Conservation (phyloP, 305 asterid genomes). For the Fraxinus velutina region DNA sequence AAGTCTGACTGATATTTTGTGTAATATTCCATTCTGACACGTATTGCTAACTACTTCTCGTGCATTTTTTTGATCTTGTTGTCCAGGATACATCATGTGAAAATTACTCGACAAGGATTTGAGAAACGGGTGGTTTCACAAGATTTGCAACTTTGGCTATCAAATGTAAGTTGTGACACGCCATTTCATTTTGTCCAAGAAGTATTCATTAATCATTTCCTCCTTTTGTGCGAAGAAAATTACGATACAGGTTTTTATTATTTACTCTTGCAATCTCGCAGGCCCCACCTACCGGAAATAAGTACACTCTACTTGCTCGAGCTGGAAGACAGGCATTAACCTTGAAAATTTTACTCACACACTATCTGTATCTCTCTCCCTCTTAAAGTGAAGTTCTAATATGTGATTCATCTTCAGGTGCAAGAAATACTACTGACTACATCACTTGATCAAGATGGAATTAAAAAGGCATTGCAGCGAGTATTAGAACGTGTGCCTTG, state of each 20-base stretch:
- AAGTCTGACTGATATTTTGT: neutral
- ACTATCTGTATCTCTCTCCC: neutral
- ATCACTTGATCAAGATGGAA: slow-evolving; percentile 83
- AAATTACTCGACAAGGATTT: slow-evolving; percentile 78
- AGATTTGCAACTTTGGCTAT: slow-evolving; percentile 97
- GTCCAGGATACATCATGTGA: slow-evolving; percentile 57
- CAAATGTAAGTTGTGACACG: slow-evolving; percentile 54
- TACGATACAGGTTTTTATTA: neutral
- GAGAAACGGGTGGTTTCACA: slow-evolving; percentile 94
- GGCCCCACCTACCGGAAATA: slow-evolving; percentile 74
- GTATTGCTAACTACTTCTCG: neutral
- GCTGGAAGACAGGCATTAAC: slow-evolving; percentile 86
- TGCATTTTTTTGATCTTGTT: neutral
- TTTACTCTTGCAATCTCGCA: slow-evolving; percentile 29
- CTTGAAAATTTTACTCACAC: neutral
- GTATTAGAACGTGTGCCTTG: slow-evolving; percentile 85
- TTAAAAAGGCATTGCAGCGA: slow-evolving; percentile 70
- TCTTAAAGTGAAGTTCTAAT: neutral
- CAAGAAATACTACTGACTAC: slow-evolving; percentile 87
- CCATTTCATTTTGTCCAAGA: neutral
- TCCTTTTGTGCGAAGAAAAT: slow-evolving; percentile 4
- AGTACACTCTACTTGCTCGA: slow-evolving; percentile 86
- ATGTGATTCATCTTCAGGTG: slow-evolving; percentile 42
- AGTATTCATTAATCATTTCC: neutral
- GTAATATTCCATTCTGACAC: neutral